A percentile compares a stretch with the other conserved stretches of the same genome.
phyloP scores from a whole-genome alignment of 345 rosid genomes.

The Eucalyptus marginata region DNA sequence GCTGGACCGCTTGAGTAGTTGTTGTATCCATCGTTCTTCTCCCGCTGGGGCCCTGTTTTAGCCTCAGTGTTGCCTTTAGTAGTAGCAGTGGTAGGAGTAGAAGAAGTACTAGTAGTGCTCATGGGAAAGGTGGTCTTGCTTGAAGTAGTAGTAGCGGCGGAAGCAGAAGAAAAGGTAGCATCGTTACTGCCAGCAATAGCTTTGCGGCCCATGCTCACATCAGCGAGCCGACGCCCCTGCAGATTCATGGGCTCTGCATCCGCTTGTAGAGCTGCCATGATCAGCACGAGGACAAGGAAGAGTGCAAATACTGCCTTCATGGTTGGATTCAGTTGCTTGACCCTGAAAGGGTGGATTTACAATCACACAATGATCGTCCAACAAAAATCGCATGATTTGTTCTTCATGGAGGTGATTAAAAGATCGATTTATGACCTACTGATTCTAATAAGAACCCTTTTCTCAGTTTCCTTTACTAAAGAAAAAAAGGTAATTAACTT shows the following conservation, averaged over 20 bases:
- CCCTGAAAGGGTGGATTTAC: neutral
- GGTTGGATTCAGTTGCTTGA: neutral
- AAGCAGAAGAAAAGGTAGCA: neutral
- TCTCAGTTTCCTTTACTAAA: neutral
- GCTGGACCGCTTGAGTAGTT: neutral
- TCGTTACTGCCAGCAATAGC: neutral
- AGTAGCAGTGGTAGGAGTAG: neutral
- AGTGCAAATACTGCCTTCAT: neutral
- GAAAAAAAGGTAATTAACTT: neutral
- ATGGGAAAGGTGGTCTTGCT: neutral
- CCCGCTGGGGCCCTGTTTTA: neutral
- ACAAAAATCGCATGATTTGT: neutral
- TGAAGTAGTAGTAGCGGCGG: neutral
- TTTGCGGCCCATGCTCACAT: neutral
- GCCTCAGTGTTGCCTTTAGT: neutral
- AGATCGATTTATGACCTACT: neutral
- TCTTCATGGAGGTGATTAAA: neutral
- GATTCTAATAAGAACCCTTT: neutral
- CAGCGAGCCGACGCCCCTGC: neutral
- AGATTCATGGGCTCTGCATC: neutral
- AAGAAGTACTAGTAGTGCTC: neutral
- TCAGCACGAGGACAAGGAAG: neutral
- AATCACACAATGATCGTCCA: neutral
- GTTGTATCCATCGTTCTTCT: neutral
- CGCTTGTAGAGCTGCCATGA: neutral